phyloP scores from a whole-genome alignment of 306 rosid species.

The Pyrus betulifolia region DNA sequence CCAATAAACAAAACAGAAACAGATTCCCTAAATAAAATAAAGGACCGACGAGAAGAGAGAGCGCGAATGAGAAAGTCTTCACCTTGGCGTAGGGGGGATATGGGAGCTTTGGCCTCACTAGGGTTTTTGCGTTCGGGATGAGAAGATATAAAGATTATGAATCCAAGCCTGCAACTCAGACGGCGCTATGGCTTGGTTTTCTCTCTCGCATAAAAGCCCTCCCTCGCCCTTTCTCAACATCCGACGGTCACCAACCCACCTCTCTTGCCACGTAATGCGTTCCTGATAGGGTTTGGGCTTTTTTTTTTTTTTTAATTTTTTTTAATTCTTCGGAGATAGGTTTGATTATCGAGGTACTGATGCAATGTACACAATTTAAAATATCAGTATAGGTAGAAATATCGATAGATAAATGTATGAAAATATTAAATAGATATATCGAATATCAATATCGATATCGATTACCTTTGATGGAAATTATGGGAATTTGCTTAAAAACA shows the following conservation, averaged over 20 bases:
- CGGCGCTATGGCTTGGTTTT: constrained; percentile 12
- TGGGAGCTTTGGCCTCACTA: not conserved
- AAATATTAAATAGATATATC: no score
- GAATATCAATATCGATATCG: no score
- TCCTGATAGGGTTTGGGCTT: not conserved
- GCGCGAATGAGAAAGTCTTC: not conserved
- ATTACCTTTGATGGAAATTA: no score
- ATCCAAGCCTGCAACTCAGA: not conserved
- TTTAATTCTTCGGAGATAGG: not conserved
- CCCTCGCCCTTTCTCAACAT: not conserved
- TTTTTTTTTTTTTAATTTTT: no score
- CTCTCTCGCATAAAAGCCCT: constrained; percentile 1
- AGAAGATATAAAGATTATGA: not conserved
- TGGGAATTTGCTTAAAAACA: no score
- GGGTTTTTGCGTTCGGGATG: constrained; percentile 1
- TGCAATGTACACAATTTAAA: not conserved
- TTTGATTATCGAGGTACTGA: not conserved
- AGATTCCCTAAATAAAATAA: not conserved
- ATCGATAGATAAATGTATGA: no score
- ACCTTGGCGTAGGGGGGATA: not conserved
- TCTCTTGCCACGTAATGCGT: not conserved
- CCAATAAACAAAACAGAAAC: not conserved
- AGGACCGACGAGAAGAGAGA: not conserved
- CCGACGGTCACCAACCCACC: constrained; percentile 9
- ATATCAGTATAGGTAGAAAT: no score